Conservation (phyloP, 768 basidiomycete genomes). For the Mycena sanguinolenta region DNA sequence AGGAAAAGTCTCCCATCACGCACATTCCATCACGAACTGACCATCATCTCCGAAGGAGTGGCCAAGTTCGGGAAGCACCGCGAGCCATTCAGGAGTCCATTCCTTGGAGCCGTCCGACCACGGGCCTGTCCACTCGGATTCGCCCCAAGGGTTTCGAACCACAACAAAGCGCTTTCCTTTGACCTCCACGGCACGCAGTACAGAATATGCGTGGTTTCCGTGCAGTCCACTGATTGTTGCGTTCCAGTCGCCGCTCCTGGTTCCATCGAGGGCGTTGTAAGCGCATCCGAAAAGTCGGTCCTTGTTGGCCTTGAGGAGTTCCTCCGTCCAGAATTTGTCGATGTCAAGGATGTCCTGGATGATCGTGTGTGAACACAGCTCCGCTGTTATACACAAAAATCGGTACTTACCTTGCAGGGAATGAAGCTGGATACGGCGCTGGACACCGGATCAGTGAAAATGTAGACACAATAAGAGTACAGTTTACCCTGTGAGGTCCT, state of each 20-base stretch:
- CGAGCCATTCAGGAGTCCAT: conserved; percentile 67
- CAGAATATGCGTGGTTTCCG: conserved; percentile 62
- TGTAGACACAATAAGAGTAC: no score
- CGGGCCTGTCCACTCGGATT: conserved; percentile 62
- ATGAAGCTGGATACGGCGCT: conserved; percentile 35
- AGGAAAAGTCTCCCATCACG: conserved; percentile 27
- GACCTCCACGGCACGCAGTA: conserved; percentile 62
- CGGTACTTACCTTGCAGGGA: conserved; percentile 42
- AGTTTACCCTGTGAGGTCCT: conserved; percentile 67
- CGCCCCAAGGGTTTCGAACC: conserved; percentile 67
- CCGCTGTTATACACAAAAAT: not conserved
- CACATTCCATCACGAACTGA: conserved; percentile 70
- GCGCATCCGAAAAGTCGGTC: conserved; percentile 66
- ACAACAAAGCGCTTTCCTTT: conserved; percentile 65
- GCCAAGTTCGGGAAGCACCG: conserved; percentile 53
- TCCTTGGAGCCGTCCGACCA: conserved; percentile 72
- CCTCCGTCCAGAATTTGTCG: conserved; percentile 65
- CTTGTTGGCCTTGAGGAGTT: conserved; percentile 59
- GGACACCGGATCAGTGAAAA: not conserved
- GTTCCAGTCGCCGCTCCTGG: conserved; percentile 43
- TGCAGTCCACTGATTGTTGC: conserved; percentile 54
- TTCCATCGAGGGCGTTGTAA: conserved; percentile 49
- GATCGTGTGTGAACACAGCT: not conserved
- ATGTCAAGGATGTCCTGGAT: conserved; percentile 63
- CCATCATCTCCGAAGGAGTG: conserved; percentile 67